Conservation (phyloP, 768 basidiomycete genomes). For the Kwoniella newhampshirensis region DNA sequence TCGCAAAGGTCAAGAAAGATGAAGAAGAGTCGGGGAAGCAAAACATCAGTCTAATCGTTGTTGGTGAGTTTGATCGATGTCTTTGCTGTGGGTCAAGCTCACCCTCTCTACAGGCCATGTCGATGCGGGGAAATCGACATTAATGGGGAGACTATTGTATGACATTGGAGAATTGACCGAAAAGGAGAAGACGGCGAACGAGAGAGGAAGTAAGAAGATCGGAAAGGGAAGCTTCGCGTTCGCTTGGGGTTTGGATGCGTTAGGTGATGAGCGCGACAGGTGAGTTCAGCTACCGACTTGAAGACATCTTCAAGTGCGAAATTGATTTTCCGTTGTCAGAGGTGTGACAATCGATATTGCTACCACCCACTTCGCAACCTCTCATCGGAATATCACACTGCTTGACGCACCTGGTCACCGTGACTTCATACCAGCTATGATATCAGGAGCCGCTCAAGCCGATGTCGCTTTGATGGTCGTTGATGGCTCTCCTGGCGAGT, state of each 20-base stretch:
- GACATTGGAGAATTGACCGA: constrained; percentile 87
- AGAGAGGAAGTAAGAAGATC: constrained; percentile 80
- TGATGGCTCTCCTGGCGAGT: constrained; percentile 84
- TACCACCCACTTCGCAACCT: constrained; percentile 70
- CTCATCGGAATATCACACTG: constrained; percentile 78
- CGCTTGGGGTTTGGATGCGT: constrained; percentile 96
- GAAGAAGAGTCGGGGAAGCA: constrained; percentile 61
- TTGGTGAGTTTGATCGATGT: constrained; percentile 61
- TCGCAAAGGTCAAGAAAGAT: constrained; percentile 71
- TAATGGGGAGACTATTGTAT: constrained; percentile 92
- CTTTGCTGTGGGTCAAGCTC: neutral
- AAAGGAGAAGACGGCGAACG: constrained; percentile 76
- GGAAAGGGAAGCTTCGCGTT: constrained; percentile 96
- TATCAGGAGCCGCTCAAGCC: constrained; percentile 95
- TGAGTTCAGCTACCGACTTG: constrained; percentile 54
- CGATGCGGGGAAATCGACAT: constrained; percentile 95
- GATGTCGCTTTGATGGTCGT: constrained; percentile 92
- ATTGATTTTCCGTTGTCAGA: constrained; percentile 56
- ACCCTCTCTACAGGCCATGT: constrained; percentile 73
- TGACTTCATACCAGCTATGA: constrained; percentile 99
- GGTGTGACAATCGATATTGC: constrained; percentile 99
- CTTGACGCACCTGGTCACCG: constrained; percentile 96
- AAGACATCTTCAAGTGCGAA: neutral
- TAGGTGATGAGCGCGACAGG: constrained; percentile 89
- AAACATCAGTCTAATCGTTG: constrained; percentile 80